Percentiles rank a stretch among this genome's conserved stretches.
phyloP scores from a whole-genome alignment of 257 asterid genomes.

The Solanum clarkiae region DNA sequence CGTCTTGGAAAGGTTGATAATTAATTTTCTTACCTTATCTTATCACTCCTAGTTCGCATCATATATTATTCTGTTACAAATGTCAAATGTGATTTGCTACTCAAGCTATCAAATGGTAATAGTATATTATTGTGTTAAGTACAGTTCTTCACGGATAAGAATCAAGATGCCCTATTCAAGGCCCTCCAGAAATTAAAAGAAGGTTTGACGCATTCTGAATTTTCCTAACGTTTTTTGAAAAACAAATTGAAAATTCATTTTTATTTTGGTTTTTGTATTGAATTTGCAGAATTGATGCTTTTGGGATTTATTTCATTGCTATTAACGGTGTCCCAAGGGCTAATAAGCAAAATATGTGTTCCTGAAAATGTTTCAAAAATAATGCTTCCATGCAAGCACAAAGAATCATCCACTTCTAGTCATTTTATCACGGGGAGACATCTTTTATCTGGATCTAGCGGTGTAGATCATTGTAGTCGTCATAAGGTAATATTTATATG shows the following conservation, averaged over 20 bases:
- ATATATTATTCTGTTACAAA: background rate
- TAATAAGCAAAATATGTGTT: constrained; percentile 44
- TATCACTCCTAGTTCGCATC: background rate
- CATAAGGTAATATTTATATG: constrained; percentile 10
- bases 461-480: constrained; percentile 20
- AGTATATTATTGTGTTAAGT: background rate
- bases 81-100: background rate
- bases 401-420: background rate
- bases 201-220: constrained; percentile 18
- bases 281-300: constrained; percentile 73
- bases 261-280: background rate
- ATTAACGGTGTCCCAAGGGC: constrained; percentile 56
- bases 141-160: constrained; percentile 44
- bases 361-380: constrained; percentile 28
- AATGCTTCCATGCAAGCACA: constrained; percentile 72
- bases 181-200: constrained; percentile 74
- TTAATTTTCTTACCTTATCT: background rate
- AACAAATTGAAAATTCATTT: background rate
- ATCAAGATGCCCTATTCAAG: constrained; percentile 38
- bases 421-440: constrained; percentile 13
- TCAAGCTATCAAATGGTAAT: too few species aligned
- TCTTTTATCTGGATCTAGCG: constrained; percentile 27
- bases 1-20: constrained; percentile 49
- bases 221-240: background rate
- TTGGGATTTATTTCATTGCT: constrained; percentile 82